These are phyloP conservation scores for Yarrowia galli DNA, from an alignment of 1,139 yeast genomes.

Conservation along the genomic window DNA sequence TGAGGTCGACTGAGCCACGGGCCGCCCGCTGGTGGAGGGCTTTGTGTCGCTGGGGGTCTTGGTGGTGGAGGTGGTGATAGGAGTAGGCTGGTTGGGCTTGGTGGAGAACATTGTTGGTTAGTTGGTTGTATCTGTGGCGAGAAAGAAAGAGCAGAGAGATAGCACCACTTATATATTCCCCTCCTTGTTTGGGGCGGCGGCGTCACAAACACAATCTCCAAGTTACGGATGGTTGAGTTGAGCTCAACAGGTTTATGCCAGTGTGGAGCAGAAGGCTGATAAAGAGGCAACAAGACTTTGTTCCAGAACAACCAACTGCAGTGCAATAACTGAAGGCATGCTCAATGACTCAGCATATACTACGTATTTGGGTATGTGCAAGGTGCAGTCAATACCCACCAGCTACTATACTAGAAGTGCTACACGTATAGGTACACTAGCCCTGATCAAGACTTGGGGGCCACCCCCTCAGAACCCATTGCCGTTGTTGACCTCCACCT, in stretches of 20 bases:
- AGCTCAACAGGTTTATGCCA: conserved; percentile 22
- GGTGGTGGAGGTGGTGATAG: neutral
- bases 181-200: neutral
- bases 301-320: too few relatives aligned
- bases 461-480: too few relatives aligned
- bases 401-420: too few relatives aligned
- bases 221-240: neutral
- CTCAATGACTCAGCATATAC: neutral
- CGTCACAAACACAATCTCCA: neutral
- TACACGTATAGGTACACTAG: too few relatives aligned
- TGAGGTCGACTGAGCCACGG: neutral
- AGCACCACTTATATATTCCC: conserved; percentile 13
- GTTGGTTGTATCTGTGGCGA: neutral
- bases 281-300: neutral
- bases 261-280: neutral
- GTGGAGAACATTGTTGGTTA: conserved; percentile 3
- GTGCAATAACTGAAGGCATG: too few relatives aligned
- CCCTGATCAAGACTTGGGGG: too few relatives aligned
- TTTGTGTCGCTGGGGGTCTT: conserved; percentile 11
- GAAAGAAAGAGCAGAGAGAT: neutral
- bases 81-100: conserved; percentile 1
- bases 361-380: neutral
- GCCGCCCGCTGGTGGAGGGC: conserved; percentile 14
- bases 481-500: neutral
- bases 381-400: too few relatives aligned